A percentile compares a stretch with the other conserved stretches of the same genome.
phyloP scores from a whole-genome alignment of 768 basidiomycete species.

The Macrolepiota fuliginosa region DNA sequence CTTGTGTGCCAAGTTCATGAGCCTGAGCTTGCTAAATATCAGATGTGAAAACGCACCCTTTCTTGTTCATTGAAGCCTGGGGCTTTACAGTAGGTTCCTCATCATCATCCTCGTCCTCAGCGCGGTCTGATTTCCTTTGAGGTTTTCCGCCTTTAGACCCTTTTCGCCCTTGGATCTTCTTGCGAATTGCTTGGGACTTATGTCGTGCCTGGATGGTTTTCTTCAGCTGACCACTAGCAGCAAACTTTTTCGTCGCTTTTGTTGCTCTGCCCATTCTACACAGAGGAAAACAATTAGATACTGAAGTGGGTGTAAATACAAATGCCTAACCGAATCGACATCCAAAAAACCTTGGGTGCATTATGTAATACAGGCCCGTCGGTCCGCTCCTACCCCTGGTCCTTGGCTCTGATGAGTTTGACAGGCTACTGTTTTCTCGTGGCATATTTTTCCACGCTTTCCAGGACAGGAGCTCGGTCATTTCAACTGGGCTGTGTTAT shows the following conservation, averaged over 20 bases:
- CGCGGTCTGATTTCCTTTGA: constrained; percentile 29
- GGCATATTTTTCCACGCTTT: too few relatives aligned
- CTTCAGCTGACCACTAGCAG: constrained; percentile 83
- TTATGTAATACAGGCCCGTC: constrained; percentile 6
- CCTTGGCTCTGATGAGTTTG: too few relatives aligned
- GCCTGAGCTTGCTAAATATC: not conserved
- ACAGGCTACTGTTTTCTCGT: too few relatives aligned
- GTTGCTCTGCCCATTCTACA: constrained; percentile 45
- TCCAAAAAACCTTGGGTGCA: constrained; percentile 1
- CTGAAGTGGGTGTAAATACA: not conserved
- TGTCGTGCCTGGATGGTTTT: constrained; percentile 82
- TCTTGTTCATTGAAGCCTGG: not conserved
- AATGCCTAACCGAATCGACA: not conserved
- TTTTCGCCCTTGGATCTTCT: constrained; percentile 64
- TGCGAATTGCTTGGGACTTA: constrained; percentile 74
- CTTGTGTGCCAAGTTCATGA: constrained; percentile 30
- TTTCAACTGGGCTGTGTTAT: too few relatives aligned
- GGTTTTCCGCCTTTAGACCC: constrained; percentile 33
- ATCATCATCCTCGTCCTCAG: constrained; percentile 31
- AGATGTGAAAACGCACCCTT: not conserved
- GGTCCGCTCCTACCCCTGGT: not conserved
- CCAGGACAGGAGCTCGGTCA: too few relatives aligned
- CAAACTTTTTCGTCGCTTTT: constrained; percentile 87
- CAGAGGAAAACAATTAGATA: not conserved
- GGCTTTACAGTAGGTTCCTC: constrained; percentile 23